Evolutionary conservation across 176 grass and related monocot genomes (phyloP).

Genomic region (Juncus effusus): DNA sequence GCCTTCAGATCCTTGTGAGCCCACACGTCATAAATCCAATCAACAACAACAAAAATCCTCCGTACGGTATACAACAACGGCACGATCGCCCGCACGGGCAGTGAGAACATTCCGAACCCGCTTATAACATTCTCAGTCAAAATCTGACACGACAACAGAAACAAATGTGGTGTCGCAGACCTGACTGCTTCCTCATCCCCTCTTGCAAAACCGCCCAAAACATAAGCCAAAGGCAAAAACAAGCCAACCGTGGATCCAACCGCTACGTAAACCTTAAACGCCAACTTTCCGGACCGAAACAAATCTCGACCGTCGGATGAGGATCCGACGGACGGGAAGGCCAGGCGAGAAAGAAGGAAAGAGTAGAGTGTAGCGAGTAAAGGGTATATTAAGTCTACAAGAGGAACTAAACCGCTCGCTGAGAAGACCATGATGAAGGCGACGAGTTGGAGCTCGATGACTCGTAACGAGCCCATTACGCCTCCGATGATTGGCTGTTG

Average conservation of each 20-base stretch:
- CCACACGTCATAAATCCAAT: constrained; percentile 73
- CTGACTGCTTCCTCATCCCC: constrained; percentile 61
- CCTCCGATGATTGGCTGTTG: constrained; percentile 48
- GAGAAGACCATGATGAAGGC: constrained; percentile 99
- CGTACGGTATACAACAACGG: constrained; percentile 82
- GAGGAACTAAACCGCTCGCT: constrained; percentile 67
- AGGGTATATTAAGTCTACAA: constrained; percentile 71
- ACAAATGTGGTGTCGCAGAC: constrained; percentile 77
- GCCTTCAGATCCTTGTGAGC: constrained; percentile 8
- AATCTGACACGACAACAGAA: constrained; percentile 88
- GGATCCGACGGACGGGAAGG: constrained; percentile 49
- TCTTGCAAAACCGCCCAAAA: constrained; percentile 79
- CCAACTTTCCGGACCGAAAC: constrained; percentile 7
- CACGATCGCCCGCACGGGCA: constrained; percentile 64
- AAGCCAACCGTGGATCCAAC: constrained; percentile 65
- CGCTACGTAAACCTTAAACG: constrained; percentile 66
- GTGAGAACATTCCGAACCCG: constrained; percentile 63
- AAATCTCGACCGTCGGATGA: constrained; percentile 21
- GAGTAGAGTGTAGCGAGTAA: constrained; percentile 57
- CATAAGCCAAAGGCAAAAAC: constrained; percentile 90
- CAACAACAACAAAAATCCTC: constrained; percentile 62
- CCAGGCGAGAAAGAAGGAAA: constrained; percentile 54
- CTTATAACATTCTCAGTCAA: constrained; percentile 83
- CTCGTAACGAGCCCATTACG: constrained; percentile 72
- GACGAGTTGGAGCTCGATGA: constrained; percentile 93